Conservation (phyloP, 2,329 filamentous ascomycete genomes). For the Claviceps pazoutovae region DNA sequence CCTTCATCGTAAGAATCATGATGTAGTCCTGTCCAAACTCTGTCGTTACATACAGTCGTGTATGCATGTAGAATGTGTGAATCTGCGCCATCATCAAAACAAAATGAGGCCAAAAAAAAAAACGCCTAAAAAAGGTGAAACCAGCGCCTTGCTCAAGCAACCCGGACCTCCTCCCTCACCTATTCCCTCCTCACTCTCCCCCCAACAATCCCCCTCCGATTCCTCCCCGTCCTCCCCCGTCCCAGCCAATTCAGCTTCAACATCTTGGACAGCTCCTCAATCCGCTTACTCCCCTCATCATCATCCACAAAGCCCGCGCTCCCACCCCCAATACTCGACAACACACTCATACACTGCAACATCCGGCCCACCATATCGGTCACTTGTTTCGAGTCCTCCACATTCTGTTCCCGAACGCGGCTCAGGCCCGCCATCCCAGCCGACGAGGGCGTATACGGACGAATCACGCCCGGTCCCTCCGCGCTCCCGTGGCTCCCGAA, state of each 20-base stretch:
- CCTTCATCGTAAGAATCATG: too few species aligned
- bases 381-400: constrained; percentile 61
- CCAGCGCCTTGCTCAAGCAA: constrained; percentile 15
- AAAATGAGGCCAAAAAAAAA: neutral
- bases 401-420: constrained; percentile 41
- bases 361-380: constrained; percentile 91
- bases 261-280: constrained; percentile 72
- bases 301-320: constrained; percentile 31
- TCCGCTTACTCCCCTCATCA: constrained; percentile 61
- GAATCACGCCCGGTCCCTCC: constrained; percentile 22
- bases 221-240: constrained; percentile 73
- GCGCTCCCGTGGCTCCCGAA: constrained; percentile 39
- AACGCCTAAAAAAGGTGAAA: neutral
- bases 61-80: too few species aligned
- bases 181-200: constrained; percentile 37
- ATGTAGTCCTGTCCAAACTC: neutral
- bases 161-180: constrained; percentile 27
- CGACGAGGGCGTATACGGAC: constrained; percentile 36
- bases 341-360: constrained; percentile 88
- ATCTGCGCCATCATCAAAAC: neutral
- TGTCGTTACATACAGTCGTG: too few species aligned
- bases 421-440: constrained; percentile 20
- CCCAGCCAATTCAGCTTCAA: constrained; percentile 97
- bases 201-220: constrained; percentile 80
- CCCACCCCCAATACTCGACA: constrained; percentile 53